Evolutionary conservation across 2,329 filamentous ascomycete genomes (phyloP).

Genomic region (Fusarium sp.): DNA sequence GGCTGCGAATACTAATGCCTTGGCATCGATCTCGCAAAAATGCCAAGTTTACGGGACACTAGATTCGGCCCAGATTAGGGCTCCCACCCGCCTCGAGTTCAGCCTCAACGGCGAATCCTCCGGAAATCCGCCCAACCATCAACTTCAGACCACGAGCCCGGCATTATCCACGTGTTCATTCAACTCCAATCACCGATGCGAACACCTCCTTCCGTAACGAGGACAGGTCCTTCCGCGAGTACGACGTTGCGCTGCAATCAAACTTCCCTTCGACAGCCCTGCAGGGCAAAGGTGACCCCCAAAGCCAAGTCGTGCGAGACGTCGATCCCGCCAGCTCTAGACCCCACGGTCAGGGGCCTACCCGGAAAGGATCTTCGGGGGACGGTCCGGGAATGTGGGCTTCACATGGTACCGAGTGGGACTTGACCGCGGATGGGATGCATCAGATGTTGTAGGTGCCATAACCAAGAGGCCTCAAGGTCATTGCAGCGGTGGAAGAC

Average conservation of each 20-base stretch:
- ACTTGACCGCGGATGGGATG: constrained; percentile 8
- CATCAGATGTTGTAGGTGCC: constrained; percentile 9
- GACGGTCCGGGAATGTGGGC: constrained; percentile 34
- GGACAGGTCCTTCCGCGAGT: constrained; percentile 39
- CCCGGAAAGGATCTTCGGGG: constrained; percentile 44
- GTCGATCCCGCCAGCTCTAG: constrained; percentile 35
- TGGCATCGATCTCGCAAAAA: constrained; percentile 57
- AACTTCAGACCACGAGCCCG: constrained; percentile 53
- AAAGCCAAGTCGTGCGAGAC: constrained; percentile 45
- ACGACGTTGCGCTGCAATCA: constrained; percentile 38
- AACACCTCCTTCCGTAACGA: constrained; percentile 56
- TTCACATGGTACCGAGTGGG: constrained; percentile 1
- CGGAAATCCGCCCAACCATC: constrained; percentile 57
- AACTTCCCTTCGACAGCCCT: constrained; percentile 9
- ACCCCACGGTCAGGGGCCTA: constrained; percentile 35
- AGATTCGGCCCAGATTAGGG: constrained; percentile 32
- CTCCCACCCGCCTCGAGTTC: constrained; percentile 50
- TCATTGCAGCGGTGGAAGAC: constrained; percentile 48
- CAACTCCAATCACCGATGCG: constrained; percentile 27
- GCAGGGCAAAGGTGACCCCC: constrained; percentile 9
- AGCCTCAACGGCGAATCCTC: constrained; percentile 53
- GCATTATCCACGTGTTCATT: constrained; percentile 23
- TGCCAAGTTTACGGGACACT: constrained; percentile 35
- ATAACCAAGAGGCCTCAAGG: constrained; percentile 24
- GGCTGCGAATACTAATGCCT: constrained; percentile 36